Percentiles rank a stretch among this genome's conserved stretches.
Conservation (phyloP, 306 rosid genomes). For the Ziziphus jujuba region DNA sequence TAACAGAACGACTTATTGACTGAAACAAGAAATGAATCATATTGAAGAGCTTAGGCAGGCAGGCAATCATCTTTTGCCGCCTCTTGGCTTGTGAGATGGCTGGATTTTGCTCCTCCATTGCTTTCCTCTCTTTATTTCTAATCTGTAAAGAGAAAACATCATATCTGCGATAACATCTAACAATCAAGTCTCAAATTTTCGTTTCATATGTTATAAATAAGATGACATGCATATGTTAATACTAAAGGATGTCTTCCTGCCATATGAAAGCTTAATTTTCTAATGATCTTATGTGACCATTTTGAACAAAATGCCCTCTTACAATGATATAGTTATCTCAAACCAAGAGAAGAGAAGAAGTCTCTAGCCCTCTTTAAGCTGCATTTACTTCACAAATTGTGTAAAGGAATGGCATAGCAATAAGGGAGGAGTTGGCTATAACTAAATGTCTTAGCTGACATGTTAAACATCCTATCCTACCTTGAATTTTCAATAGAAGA, state of each 20-base stretch:
- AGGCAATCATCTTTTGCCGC: conserved; percentile 55
- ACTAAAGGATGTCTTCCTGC: background rate
- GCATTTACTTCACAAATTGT: no score
- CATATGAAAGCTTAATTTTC: background rate
- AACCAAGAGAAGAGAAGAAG: no score
- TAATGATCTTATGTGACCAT: background rate
- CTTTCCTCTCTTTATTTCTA: conserved; percentile 62
- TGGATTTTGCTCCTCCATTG: conserved; percentile 68
- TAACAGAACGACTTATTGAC: conserved; percentile 47
- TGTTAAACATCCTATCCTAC: no score
- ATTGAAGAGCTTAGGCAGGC: conserved; percentile 79
- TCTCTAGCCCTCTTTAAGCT: no score
- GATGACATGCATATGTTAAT: background rate
- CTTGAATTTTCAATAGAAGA: background rate
- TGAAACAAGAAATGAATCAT: conserved; percentile 61
- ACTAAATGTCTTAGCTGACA: no score
- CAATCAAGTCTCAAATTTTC: background rate
- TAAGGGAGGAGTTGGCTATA: no score
- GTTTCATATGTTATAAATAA: background rate
- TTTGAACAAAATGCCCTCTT: background rate
- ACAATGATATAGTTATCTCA: no score
- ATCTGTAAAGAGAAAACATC: conserved; percentile 49
- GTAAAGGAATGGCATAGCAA: no score
- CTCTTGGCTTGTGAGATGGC: conserved; percentile 72
- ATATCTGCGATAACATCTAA: conserved; percentile 3